Percentiles rank a stretch among this genome's conserved stretches.
Conservation (phyloP, 768 basidiomycete genomes). For the Udeniomyces megalosporus region DNA sequence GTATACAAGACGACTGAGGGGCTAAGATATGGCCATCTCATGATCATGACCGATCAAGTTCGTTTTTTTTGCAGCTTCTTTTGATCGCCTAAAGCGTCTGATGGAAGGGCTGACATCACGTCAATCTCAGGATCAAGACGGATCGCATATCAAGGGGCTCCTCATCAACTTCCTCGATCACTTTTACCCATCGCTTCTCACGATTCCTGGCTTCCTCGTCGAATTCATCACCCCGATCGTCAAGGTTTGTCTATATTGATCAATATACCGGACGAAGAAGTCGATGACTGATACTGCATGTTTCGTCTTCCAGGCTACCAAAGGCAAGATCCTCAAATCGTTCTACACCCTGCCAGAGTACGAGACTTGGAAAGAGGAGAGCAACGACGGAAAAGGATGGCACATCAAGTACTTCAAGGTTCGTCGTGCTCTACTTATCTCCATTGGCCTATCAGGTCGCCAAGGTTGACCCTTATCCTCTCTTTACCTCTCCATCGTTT, state of each 20-base stretch:
- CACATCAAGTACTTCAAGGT: slow-evolving; percentile 95
- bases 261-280: no score
- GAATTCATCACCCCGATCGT: slow-evolving; percentile 99
- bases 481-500: background rate
- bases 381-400: slow-evolving; percentile 66
- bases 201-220: slow-evolving; percentile 76
- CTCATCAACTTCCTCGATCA: slow-evolving; percentile 95
- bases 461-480: no score
- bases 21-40: slow-evolving; percentile 80
- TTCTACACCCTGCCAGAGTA: slow-evolving; percentile 98
- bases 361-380: slow-evolving; percentile 72
- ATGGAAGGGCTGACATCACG: background rate
- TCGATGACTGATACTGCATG: background rate
- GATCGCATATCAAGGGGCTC: slow-evolving; percentile 99
- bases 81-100: background rate
- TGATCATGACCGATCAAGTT: slow-evolving; percentile 99
- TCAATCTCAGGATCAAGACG: slow-evolving; percentile 74
- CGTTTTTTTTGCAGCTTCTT: slow-evolving; percentile 18
- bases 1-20: slow-evolving; percentile 52
- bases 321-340: slow-evolving; percentile 57
- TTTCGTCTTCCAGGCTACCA: slow-evolving; percentile 41
- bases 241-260: slow-evolving; percentile 44
- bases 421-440: no score
- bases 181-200: slow-evolving; percentile 87
- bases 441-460: no score